These are phyloP conservation scores for Sclerotinia minor DNA, from an alignment of 2,329 filamentous ascomycete genomes.

Conservation along the genomic window DNA sequence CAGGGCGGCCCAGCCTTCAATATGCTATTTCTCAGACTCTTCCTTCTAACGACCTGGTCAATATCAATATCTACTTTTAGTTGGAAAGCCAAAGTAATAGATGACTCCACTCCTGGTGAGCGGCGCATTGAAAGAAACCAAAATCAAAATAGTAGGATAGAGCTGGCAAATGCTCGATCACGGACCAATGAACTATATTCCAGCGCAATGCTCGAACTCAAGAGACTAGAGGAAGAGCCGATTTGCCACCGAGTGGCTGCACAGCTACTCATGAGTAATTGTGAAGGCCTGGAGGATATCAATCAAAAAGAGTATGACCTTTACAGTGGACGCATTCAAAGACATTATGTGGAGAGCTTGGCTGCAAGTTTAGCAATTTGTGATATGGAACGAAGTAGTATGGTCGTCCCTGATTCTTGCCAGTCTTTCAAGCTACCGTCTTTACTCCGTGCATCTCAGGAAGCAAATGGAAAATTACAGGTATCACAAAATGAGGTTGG, in stretches of 20 bases:
- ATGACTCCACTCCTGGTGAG: conserved; percentile 8
- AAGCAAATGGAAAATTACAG: conserved; percentile 40
- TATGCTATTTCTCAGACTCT: conserved; percentile 3
- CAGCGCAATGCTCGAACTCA: conserved; percentile 40
- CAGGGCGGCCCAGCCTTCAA: neutral
- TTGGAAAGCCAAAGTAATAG: conserved; percentile 18
- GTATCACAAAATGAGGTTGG: conserved; percentile 43
- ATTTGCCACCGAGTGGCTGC: conserved; percentile 41
- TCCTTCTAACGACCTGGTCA: neutral
- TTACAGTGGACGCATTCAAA: conserved; percentile 43
- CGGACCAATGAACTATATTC: conserved; percentile 38
- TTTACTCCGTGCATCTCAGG: conserved; percentile 43
- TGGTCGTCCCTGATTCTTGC: conserved; percentile 53
- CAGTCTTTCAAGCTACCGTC: conserved; percentile 44
- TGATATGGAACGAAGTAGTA: conserved; percentile 56
- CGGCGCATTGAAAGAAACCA: neutral
- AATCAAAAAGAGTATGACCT: conserved; percentile 37
- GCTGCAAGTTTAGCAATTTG: conserved; percentile 64
- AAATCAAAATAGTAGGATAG: conserved; percentile 25
- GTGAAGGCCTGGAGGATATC: conserved; percentile 38
- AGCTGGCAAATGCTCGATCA: conserved; percentile 31
- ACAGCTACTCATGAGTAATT: conserved; percentile 41
- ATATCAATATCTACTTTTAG: conserved; percentile 17
- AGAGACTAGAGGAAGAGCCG: conserved; percentile 39
- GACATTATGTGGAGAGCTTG: conserved; percentile 55